Conservation (phyloP, 495 filamentous ascomycete genomes). For the Ascodesmis nigricans region DNA sequence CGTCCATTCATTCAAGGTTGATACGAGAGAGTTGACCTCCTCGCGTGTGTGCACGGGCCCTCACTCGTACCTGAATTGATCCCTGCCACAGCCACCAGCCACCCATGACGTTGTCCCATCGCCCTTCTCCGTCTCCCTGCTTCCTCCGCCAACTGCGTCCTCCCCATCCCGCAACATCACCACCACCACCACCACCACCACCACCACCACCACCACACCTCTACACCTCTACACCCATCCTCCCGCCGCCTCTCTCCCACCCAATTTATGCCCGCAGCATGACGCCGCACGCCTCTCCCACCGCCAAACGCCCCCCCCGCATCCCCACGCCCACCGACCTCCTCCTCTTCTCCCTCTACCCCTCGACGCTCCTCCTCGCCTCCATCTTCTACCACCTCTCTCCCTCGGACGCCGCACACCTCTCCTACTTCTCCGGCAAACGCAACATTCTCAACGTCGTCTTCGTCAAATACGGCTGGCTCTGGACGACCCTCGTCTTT, state of each 20-base stretch:
- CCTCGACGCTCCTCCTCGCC: conserved; percentile 51
- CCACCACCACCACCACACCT: conserved; percentile 4
- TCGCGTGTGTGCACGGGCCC: no score
- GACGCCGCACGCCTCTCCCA: no score
- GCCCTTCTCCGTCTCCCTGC: no score
- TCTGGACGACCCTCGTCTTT: conserved; percentile 61
- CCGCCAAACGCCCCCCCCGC: no score
- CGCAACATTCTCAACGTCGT: conserved; percentile 70
- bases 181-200: neutral
- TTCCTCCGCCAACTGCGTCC: no score
- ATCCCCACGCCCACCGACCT: conserved; percentile 41
- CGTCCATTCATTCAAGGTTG: no score
- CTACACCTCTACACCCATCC: conserved; percentile 4
- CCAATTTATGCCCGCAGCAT: neutral
- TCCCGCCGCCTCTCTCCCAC: neutral
- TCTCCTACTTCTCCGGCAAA: conserved; percentile 81
- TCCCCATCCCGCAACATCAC: neutral
- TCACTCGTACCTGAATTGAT: no score
- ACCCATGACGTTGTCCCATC: no score
- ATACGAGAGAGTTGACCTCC: no score
- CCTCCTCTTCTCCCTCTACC: conserved; percentile 45
- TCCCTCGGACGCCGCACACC: conserved; percentile 37
- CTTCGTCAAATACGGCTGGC: conserved; percentile 91
- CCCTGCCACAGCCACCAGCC: no score
- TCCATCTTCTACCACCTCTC: conserved; percentile 59